Percentiles rank a stretch among this genome's conserved stretches.
phyloP scores from a whole-genome alignment of 257 asterid genomes.

The Solanum pennellii region DNA sequence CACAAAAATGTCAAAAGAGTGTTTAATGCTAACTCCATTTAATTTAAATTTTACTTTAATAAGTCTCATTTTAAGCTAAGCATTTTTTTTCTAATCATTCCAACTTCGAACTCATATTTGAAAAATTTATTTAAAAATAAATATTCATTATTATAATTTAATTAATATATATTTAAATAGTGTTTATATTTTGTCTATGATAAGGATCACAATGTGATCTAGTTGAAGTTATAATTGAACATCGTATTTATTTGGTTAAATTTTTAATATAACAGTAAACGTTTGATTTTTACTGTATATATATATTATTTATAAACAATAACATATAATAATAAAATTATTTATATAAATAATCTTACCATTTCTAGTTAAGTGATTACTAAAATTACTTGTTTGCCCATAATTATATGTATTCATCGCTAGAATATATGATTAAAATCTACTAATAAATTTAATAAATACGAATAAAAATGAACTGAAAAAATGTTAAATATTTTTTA shows the following conservation, averaged over 20 bases:
- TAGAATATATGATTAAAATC: background rate
- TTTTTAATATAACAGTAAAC: accelerated
- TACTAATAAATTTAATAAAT: background rate
- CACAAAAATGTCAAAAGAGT: background rate
- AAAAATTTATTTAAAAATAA: too few relatives aligned
- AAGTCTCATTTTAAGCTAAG: background rate
- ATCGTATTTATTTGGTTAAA: too few relatives aligned
- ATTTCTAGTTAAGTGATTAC: background rate
- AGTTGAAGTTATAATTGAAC: too few relatives aligned
- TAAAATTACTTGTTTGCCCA: background rate
- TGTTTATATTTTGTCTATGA: too few relatives aligned
- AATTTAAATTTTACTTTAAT: background rate
- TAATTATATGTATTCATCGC: background rate
- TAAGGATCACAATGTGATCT: too few relatives aligned
- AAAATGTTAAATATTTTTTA: too few relatives aligned
- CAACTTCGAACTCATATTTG: background rate
- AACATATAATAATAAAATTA: background rate
- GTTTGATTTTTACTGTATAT: too few relatives aligned
- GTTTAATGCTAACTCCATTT: background rate
- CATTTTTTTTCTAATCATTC: background rate
- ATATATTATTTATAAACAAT: too few relatives aligned
- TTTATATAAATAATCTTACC: background rate
- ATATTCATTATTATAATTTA: too few relatives aligned
- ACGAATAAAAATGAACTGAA: accelerated
- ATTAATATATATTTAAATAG: too few relatives aligned